phyloP scores from a whole-genome alignment of 2,329 filamentous ascomycete species.

The Apiospora arundinis region DNA sequence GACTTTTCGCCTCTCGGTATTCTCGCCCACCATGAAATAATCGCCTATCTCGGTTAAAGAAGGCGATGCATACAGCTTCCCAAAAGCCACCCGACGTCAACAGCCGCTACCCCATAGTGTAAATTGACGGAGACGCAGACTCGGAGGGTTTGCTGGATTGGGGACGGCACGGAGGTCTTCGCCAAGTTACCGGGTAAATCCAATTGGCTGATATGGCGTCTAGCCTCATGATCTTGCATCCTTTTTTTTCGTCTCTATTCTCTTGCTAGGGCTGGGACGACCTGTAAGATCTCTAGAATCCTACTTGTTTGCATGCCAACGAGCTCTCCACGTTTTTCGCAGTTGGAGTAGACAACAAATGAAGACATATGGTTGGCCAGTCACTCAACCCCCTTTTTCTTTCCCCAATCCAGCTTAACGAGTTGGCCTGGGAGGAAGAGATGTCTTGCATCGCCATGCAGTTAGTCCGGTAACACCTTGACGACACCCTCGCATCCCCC shows the following conservation, averaged over 20 bases:
- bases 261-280: not conserved
- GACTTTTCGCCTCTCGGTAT: not conserved
- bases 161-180: constrained; percentile 19
- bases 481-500: not conserved
- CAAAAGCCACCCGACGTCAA: constrained; percentile 5
- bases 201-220: constrained; percentile 11
- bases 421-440: too few relatives aligned
- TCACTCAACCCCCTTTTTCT: not conserved
- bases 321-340: not conserved
- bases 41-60: not conserved
- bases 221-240: not conserved
- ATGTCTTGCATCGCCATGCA: not conserved
- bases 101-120: not conserved
- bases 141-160: constrained; percentile 16
- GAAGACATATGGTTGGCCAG: not conserved
- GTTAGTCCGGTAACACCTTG: not conserved
- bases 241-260: not conserved
- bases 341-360: not conserved
- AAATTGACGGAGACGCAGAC: constrained; percentile 13
- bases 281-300: not conserved
- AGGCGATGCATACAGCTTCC: not conserved
- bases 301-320: not conserved
- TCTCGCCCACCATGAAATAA: not conserved
- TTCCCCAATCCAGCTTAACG: not conserved
- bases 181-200: constrained; percentile 21